Base-by-base conservation (phyloP, 2,329 filamentous ascomycete genomes). In the Aaosphaeria pasadenensis region DNA sequence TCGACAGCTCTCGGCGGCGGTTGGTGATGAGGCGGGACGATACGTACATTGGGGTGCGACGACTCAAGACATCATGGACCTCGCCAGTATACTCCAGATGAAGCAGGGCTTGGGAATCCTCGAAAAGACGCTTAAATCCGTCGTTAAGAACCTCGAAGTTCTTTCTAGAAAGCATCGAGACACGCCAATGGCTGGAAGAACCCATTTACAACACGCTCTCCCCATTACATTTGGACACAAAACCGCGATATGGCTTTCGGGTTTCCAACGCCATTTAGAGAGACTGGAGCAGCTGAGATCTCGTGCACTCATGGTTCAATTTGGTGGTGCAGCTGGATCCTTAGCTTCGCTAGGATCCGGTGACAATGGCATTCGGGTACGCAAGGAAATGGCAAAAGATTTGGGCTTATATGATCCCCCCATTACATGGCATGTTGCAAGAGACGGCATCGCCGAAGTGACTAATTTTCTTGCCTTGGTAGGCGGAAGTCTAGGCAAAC, bases 1-100 rank as follows among this genome's bases (percentile, higher is more conserved):
- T 3, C 68, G 73, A 33, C 78, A 81, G 49, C 60, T 81, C 28
- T 71, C 71, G 1, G 63, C 66, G 30, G 60, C 60, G 35, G 64
- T 66, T 13, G 64, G 68, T 4, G 66, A 71, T 2, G 66, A 66
- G 57, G 64, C 60, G 11, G 65, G 66, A 30, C 55, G 73, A 49
- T 82, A 79, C 54, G 74, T 82, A 7, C 79, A 82, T 57, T 82
- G 79, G 79, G 80, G 80, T 6, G 78, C 79, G 1, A 82, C 80
- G 0, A 83, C 80, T 0, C 80, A 83, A 52, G 79, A 83, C 53
- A 81, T 82, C 49, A 82, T 81, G 79, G 80, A 82, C 52, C 66
- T 75, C 0, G 80, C 79, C 0, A 76, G 73, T 9, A 66, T 80
- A 1, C 56, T 83, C 6, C 80, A 82, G 53, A 79, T 81, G 60